These are phyloP conservation scores for Metschnikowia arizonensis DNA, from an alignment of 805 yeast genomes.

Conservation along the genomic window DNA sequence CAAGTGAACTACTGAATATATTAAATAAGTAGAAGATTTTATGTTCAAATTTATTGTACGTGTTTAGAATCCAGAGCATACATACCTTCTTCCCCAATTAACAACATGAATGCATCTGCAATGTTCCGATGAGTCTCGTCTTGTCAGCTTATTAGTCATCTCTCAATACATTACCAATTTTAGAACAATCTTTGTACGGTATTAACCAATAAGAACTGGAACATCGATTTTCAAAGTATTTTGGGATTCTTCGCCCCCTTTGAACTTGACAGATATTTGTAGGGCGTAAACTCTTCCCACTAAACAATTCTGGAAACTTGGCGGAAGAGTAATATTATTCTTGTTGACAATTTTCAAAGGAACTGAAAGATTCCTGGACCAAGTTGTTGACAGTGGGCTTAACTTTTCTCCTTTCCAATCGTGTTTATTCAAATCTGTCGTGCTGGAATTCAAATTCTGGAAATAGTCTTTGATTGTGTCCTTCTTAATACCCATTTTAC, in stretches of 20 bases:
- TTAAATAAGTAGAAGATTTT: not conserved
- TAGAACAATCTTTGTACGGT: not conserved
- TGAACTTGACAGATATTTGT: conserved; percentile 44
- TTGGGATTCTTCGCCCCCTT: conserved; percentile 28
- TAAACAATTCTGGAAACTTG: conserved; percentile 61
- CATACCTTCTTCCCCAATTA: too few relatives aligned
- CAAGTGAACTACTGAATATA: not conserved
- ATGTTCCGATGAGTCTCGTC: not conserved
- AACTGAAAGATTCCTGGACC: conserved; percentile 34
- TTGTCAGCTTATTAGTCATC: not conserved
- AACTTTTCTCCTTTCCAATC: conserved; percentile 29
- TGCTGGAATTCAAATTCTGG: conserved; percentile 20
- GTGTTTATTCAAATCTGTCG: conserved; percentile 16
- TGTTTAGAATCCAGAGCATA: not conserved
- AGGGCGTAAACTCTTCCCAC: conserved; percentile 56
- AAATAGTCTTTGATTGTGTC: conserved; percentile 38
- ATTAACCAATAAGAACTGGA: conserved; percentile 17
- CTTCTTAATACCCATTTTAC: conserved; percentile 35
- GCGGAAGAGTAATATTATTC: conserved; percentile 49
- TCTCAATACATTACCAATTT: not conserved
- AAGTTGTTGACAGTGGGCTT: conserved; percentile 24
- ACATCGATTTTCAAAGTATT: conserved; percentile 15
- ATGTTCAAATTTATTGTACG: not conserved
- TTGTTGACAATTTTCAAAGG: conserved; percentile 42
- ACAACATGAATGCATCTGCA: not conserved